A percentile compares a stretch with the other conserved stretches of the same genome.
Evolutionary conservation across 1,139 yeast species (phyloP).

Genomic region (Yamadazyma dushanensis): DNA sequence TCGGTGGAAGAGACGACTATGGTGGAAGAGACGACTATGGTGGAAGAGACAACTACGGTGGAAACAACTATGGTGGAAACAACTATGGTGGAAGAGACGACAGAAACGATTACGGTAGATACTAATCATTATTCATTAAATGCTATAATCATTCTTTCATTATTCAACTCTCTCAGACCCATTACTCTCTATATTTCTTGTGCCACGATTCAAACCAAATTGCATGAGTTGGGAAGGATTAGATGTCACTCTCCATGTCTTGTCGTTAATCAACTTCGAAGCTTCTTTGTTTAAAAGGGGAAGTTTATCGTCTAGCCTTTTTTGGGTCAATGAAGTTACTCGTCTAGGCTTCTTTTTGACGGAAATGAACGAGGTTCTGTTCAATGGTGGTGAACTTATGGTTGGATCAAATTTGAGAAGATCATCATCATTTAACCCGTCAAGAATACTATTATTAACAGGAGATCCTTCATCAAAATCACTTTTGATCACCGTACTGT

Average conservation of each 20-base stretch:
- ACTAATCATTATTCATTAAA: constrained; percentile 18
- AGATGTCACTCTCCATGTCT: constrained; percentile 5
- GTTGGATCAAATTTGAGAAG: constrained; percentile 31
- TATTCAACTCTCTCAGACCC: constrained; percentile 31
- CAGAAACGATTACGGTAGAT: constrained; percentile 1
- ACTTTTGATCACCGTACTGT: constrained; percentile 20
- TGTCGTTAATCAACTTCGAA: constrained; percentile 12
- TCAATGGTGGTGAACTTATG: constrained; percentile 33
- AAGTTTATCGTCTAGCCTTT: constrained; percentile 20
- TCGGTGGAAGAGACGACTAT: constrained; percentile 11
- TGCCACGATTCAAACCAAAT: constrained; percentile 14
- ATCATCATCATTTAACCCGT: constrained; percentile 23
- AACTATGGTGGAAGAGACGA: constrained; percentile 7
- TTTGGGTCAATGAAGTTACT: constrained; percentile 19
- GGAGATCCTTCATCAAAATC: constrained; percentile 30
- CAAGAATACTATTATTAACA: constrained; percentile 20
- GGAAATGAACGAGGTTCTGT: constrained; percentile 3
- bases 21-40: too few relatives aligned
- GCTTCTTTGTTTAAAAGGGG: constrained; percentile 39
- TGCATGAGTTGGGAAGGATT: constrained; percentile 18
- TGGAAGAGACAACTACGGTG: too few relatives aligned
- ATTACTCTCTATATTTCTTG: constrained; percentile 25
- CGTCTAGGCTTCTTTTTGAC: constrained; percentile 10
- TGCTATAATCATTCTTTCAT: too few relatives aligned
- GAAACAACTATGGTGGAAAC: background rate